phyloP scores from a whole-genome alignment of 2,329 filamentous ascomycete species.

The Penicillium sp. region DNA sequence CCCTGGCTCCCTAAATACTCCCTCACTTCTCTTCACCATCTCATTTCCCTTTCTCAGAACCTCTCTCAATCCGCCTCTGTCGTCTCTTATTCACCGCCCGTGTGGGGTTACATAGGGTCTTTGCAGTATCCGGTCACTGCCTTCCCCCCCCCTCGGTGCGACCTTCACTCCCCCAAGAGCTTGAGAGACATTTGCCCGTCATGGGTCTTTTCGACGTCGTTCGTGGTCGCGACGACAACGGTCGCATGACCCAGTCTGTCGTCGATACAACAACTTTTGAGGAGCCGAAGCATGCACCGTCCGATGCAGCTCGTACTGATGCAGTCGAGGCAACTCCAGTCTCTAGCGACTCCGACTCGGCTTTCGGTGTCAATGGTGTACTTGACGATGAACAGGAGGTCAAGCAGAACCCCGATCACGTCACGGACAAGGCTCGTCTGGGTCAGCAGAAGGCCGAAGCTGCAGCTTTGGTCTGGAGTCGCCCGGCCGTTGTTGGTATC shows the following conservation, averaged over 20 bases:
- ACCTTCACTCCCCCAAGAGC: not conserved
- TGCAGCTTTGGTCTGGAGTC: slow-evolving; percentile 47
- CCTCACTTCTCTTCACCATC: not conserved
- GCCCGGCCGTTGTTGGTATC: slow-evolving; percentile 35
- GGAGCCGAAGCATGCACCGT: slow-evolving; percentile 15
- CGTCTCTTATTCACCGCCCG: not conserved
- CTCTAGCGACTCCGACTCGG: not conserved
- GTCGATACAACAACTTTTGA: slow-evolving; percentile 9
- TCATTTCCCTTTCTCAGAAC: not conserved
- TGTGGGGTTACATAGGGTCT: not conserved
- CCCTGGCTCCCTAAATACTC: not conserved
- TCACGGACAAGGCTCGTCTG: slow-evolving; percentile 20
- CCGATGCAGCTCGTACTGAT: slow-evolving; percentile 6
- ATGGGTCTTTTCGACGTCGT: slow-evolving; percentile 22
- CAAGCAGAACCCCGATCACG: slow-evolving; percentile 17
- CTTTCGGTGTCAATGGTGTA: slow-evolving; percentile 17
- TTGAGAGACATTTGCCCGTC: not conserved
- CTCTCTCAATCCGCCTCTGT: not conserved
- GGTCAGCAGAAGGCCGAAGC: slow-evolving; percentile 46
- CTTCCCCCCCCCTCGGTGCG: not conserved
- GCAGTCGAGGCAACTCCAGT: not conserved
- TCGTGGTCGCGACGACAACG: slow-evolving; percentile 22
- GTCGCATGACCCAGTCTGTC: slow-evolving; percentile 13
- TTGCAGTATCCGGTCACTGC: not conserved
- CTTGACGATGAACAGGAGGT: slow-evolving; percentile 27